Evolutionary conservation across 805 yeast genomes (phyloP).

Genomic region (Ascoidea tarda): DNA sequence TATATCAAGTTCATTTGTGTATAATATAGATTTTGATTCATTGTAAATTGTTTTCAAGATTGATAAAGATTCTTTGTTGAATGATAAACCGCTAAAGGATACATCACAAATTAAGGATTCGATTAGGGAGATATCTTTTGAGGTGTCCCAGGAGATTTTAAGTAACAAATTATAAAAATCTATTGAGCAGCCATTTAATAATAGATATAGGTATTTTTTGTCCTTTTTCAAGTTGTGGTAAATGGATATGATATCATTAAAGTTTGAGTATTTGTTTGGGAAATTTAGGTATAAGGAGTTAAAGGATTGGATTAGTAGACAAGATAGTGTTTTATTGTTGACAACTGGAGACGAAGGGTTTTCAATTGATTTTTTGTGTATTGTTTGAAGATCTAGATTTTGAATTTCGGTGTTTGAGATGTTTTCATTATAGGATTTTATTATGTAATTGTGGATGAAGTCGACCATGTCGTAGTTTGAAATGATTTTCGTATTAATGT

Average conservation of each 20-base stretch:
- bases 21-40: conserved; percentile 1
- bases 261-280: not conserved
- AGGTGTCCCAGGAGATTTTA: conserved; percentile 3
- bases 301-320: not conserved
- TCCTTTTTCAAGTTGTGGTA: conserved; percentile 1
- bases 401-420: not conserved
- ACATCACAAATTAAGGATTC: conserved; percentile 3
- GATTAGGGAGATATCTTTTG: conserved; percentile 3
- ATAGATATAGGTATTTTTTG: not conserved
- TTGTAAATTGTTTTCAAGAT: conserved; percentile 1
- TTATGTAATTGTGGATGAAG: conserved; percentile 1
- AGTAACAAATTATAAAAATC: conserved; percentile 7
- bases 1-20: too few relatives aligned
- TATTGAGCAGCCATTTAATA: conserved; percentile 5
- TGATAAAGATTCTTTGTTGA: conserved; percentile 2
- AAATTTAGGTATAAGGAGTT: conserved; percentile 1
- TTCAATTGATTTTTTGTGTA: not conserved
- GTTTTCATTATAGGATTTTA: not conserved
- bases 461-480: conserved; percentile 5
- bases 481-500: conserved; percentile 2
- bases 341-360: not conserved
- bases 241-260: conserved; percentile 3
- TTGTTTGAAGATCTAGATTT: not conserved
- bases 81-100: conserved; percentile 3
- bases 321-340: conserved; percentile 2